Evolutionary conservation across 805 yeast genomes (phyloP).

Genomic region (Myxozyma mucilagina): DNA sequence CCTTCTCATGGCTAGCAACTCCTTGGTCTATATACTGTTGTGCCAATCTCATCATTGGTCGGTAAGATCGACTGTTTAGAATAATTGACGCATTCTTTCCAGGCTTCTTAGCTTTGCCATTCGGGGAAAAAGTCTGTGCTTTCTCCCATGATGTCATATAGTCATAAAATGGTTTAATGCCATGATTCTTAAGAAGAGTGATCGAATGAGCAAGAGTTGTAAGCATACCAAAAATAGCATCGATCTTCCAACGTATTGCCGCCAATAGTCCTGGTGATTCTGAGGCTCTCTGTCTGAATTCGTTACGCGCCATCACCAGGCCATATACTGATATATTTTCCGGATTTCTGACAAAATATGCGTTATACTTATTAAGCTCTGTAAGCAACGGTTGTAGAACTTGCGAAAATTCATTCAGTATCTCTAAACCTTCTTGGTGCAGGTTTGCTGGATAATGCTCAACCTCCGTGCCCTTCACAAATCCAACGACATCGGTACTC

Average conservation of each 20-base stretch:
- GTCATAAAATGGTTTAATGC: constrained; percentile 70
- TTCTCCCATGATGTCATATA: constrained; percentile 49
- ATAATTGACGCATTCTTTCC: constrained; percentile 15
- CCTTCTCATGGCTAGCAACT: constrained; percentile 67
- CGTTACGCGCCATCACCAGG: constrained; percentile 61
- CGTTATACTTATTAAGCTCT: constrained; percentile 59
- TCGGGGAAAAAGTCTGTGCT: not conserved
- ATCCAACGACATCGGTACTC: constrained; percentile 74
- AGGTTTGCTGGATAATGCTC: constrained; percentile 59
- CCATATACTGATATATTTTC: constrained; percentile 65
- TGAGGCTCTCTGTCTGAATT: not conserved
- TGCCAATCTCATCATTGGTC: constrained; percentile 46
- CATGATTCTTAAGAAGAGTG: constrained; percentile 68
- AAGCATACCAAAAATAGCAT: constrained; percentile 52
- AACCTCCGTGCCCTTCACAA: constrained; percentile 68
- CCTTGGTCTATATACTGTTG: constrained; percentile 47
- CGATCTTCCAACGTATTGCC: constrained; percentile 12
- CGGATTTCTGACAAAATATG: constrained; percentile 68
- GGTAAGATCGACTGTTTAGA: not conserved
- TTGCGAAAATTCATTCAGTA: constrained; percentile 55
- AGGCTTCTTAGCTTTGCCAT: constrained; percentile 11
- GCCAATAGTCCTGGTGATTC: not conserved
- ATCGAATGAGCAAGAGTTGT: constrained; percentile 64
- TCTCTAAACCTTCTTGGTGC: constrained; percentile 55
- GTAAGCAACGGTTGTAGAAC: constrained; percentile 69